phyloP scores from a whole-genome alignment of 225 moss, liverwort and hornwort genomes.

The Lunularia cruciata region DNA sequence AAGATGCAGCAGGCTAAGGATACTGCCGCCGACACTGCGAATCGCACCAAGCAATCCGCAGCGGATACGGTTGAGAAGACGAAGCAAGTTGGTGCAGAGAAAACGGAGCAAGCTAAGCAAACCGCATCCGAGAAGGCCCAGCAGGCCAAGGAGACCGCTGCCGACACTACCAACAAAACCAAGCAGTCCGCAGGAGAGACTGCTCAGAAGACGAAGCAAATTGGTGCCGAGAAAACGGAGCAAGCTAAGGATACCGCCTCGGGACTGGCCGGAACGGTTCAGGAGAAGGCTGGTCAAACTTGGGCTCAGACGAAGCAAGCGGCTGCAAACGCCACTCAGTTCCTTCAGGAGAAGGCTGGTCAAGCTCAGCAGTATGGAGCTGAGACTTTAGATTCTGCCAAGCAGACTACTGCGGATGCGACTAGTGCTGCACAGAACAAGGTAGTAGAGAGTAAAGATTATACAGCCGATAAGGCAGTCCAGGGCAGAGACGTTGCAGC shows the following conservation, averaged over 20 bases:
- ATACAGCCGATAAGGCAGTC: neutral
- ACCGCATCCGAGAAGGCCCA: too few relatives aligned
- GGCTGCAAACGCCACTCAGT: neutral
- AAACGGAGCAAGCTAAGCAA: too few relatives aligned
- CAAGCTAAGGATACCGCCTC: neutral
- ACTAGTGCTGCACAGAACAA: neutral
- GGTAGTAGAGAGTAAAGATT: neutral
- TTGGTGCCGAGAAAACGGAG: neutral
- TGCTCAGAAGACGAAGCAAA: too few relatives aligned
- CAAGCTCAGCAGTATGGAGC: neutral
- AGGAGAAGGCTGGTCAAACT: neutral
- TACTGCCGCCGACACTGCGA: neutral
- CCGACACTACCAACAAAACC: too few relatives aligned
- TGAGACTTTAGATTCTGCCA: neutral
- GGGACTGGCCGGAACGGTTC: neutral
- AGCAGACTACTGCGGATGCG: neutral
- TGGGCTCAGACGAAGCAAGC: slow-evolving; percentile 5
- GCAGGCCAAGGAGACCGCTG: too few relatives aligned
- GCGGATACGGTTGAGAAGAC: too few relatives aligned
- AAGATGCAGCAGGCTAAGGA: slow-evolving; percentile 2
- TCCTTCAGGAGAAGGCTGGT: neutral
- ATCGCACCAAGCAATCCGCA: too few relatives aligned
- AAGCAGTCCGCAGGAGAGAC: too few relatives aligned
- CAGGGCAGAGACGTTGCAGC: neutral
- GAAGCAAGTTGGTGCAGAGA: neutral